phyloP scores from a whole-genome alignment of 345 rosid species.

The Dipteronia dyeriana region DNA sequence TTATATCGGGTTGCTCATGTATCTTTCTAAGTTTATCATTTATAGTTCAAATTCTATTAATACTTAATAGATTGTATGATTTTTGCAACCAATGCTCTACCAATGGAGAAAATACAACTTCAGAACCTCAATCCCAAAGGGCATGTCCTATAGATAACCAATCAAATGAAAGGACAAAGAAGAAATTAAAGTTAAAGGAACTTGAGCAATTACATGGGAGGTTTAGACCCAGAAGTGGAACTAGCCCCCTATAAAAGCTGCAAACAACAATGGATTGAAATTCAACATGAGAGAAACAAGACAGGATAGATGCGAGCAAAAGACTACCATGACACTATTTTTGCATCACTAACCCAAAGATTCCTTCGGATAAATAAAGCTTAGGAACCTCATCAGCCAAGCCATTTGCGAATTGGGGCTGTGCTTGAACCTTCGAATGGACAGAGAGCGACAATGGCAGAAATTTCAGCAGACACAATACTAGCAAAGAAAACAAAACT shows the following conservation, averaged over 20 bases:
- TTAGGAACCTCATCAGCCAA: too few species aligned
- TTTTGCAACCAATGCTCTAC: not conserved
- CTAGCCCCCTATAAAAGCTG: conserved; percentile 53
- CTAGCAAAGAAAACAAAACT: too few species aligned
- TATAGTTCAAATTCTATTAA: not conserved
- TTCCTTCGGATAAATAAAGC: too few species aligned
- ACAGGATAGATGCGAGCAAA: not conserved
- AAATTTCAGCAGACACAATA: too few species aligned
- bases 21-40: not conserved
- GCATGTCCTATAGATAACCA: not conserved
- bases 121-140: not conserved
- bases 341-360: too few species aligned
- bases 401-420: too few species aligned
- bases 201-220: conserved; percentile 47
- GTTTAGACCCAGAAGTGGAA: conserved; percentile 51
- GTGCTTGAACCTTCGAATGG: too few species aligned
- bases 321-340: too few species aligned
- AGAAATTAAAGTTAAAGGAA: too few species aligned
- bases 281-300: not conserved
- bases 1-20: not conserved
- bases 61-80: not conserved
- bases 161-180: not conserved
- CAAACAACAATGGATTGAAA: conserved; percentile 22
- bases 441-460: too few species aligned
- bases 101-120: not conserved